These are phyloP conservation scores for Urochloa ruziziensis DNA, from an alignment of 176 grass and related monocot genomes.

Conservation along the genomic window DNA sequence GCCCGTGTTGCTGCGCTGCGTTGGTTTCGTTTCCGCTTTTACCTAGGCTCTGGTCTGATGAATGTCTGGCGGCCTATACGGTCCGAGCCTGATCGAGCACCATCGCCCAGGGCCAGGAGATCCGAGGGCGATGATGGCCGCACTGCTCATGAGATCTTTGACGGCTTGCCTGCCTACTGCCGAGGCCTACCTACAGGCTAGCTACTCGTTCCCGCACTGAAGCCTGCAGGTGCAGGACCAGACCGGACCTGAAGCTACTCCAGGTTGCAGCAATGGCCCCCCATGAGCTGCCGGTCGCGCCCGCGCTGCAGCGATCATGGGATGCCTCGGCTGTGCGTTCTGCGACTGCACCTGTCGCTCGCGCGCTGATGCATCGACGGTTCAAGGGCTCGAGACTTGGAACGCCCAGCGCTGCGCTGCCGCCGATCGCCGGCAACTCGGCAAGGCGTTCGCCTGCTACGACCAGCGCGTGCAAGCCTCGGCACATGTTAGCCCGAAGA, in stretches of 20 bases:
- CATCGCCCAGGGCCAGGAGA: constrained; percentile 1
- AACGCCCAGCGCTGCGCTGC: neutral
- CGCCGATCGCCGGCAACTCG: neutral
- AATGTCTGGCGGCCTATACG: neutral
- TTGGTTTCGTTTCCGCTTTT: neutral
- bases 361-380: no score
- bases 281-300: neutral
- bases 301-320: neutral
- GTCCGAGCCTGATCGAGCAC: neutral
- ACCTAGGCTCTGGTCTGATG: neutral
- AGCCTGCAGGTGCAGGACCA: neutral
- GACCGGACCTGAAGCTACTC: neutral
- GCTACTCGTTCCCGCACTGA: neutral
- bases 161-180: neutral
- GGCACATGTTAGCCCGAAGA: no score
- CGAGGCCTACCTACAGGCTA: neutral
- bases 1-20: no score
- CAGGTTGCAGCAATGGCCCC: neutral
- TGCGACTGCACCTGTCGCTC: neutral
- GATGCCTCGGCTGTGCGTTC: neutral
- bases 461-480: no score
- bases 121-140: neutral
- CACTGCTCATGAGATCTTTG: constrained; percentile 22
- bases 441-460: no score
- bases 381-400: neutral